phyloP scores from a whole-genome alignment of 768 basidiomycete species.

The Suillus subalutaceus region DNA sequence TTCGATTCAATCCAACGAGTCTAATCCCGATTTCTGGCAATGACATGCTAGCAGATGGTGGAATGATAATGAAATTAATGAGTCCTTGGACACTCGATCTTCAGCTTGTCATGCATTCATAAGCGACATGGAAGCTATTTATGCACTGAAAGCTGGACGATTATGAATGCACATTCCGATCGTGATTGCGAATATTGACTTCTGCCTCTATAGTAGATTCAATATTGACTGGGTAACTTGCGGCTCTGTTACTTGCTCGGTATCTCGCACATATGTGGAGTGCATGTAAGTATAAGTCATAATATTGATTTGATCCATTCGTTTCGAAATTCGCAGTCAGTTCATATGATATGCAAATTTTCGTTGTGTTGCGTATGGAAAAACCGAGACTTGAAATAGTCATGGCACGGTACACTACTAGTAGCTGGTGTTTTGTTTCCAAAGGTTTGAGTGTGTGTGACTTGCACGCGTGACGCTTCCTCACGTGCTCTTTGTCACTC shows the following conservation, averaged over 20 bases:
- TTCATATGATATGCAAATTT: not conserved
- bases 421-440: not conserved
- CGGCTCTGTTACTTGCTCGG: not conserved
- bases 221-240: not conserved
- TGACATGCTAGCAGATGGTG: not conserved
- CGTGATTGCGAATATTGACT: not conserved
- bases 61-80: not conserved
- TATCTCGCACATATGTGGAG: not conserved
- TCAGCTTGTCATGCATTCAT: not conserved
- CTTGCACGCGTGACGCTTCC: slow-evolving; percentile 21
- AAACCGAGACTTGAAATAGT: not conserved
- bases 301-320: not conserved
- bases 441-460: not conserved
- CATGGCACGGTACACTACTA: not conserved
- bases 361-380: not conserved
- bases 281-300: not conserved
- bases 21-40: not conserved
- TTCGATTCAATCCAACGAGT: not conserved
- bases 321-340: not conserved
- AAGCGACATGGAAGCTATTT: not conserved
- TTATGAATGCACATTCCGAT: not conserved
- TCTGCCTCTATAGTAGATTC: not conserved
- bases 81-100: not conserved
- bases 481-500: slow-evolving; percentile 21
- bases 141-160: not conserved